A percentile compares a stretch with the other conserved stretches of the same genome.
Conservation (phyloP, 2,329 filamentous ascomycete genomes). For the Xylaria sp. region DNA sequence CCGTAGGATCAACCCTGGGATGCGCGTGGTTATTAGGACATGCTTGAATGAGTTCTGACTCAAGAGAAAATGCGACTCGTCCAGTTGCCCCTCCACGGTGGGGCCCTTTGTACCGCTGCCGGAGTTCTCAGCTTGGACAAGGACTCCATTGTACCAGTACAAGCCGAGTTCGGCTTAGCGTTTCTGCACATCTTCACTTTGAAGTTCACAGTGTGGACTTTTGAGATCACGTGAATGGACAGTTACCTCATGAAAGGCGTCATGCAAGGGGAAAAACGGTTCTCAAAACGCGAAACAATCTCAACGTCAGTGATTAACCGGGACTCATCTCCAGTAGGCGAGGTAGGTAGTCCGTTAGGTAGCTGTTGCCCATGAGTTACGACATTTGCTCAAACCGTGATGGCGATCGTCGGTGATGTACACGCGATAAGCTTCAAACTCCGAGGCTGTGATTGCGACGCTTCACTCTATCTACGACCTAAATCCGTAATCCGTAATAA, state of each 20-base stretch:
- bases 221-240: background rate
- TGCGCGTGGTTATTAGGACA: background rate
- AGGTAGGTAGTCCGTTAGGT: too few relatives aligned
- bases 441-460: too few relatives aligned
- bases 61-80: slow-evolving; percentile 4
- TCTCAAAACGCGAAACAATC: background rate
- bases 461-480: too few relatives aligned
- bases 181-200: background rate
- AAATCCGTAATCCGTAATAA: too few relatives aligned
- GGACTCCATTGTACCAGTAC: background rate
- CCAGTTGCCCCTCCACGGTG: slow-evolving; percentile 10
- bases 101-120: background rate
- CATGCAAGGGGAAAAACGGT: background rate
- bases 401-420: too few relatives aligned
- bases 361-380: too few relatives aligned
- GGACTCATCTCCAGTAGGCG: too few relatives aligned
- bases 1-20: background rate
- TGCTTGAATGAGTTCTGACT: slow-evolving; percentile 4
- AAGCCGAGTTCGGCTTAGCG: background rate
- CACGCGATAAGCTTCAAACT: too few relatives aligned
- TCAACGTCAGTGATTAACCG: too few relatives aligned
- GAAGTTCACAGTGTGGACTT: background rate
- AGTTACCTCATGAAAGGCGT: background rate
- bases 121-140: background rate
- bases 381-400: too few relatives aligned